A percentile compares a stretch with the other conserved stretches of the same genome.
These are phyloP conservation scores for Metschnikowia chrysomelidarum DNA, from an alignment of 805 yeast species.

Conservation along the genomic window DNA sequence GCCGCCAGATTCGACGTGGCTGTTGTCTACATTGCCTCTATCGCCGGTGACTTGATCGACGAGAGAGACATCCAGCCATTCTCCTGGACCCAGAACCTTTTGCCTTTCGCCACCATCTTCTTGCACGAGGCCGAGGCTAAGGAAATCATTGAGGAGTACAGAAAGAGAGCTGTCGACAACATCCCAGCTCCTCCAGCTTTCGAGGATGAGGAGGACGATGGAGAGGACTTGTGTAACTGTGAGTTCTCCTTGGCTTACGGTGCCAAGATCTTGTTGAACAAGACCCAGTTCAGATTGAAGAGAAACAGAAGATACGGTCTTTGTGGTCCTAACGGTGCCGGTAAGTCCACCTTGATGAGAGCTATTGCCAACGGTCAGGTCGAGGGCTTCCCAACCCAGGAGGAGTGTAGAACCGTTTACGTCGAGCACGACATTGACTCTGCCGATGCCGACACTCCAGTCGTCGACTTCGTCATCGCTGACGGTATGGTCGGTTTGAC, in stretches of 20 bases:
- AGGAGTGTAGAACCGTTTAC: conserved; percentile 97
- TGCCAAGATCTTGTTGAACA: conserved; percentile 99
- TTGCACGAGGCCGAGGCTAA: conserved; percentile 90
- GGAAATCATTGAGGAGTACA: conserved; percentile 87
- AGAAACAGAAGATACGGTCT: conserved; percentile 99
- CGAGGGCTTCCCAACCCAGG: conserved; percentile 99
- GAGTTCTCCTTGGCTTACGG: conserved; percentile 99
- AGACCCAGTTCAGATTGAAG: conserved; percentile 98
- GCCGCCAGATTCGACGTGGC: conserved; percentile 79
- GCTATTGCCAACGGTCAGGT: conserved; percentile 98
- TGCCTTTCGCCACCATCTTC: conserved; percentile 95
- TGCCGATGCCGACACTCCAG: conserved; percentile 94
- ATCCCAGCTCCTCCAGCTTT: conserved; percentile 94
- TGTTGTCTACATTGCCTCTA: conserved; percentile 82
- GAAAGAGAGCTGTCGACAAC: conserved; percentile 96
- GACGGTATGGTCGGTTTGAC: conserved; percentile 74
- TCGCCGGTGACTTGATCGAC: conserved; percentile 98
- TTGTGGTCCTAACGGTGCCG: conserved; percentile 63
- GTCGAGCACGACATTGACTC: conserved; percentile 99
- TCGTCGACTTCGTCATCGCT: conserved; percentile 85
- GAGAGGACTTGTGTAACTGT: conserved; percentile 99
- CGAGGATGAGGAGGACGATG: conserved; percentile 97
- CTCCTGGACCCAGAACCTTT: conserved; percentile 84
- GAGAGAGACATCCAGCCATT: conserved; percentile 91
- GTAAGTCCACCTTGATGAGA: conserved; percentile 74